These are phyloP conservation scores for Gossypium mustelinum DNA, from an alignment of 345 rosid species.

Conservation along the genomic window DNA sequence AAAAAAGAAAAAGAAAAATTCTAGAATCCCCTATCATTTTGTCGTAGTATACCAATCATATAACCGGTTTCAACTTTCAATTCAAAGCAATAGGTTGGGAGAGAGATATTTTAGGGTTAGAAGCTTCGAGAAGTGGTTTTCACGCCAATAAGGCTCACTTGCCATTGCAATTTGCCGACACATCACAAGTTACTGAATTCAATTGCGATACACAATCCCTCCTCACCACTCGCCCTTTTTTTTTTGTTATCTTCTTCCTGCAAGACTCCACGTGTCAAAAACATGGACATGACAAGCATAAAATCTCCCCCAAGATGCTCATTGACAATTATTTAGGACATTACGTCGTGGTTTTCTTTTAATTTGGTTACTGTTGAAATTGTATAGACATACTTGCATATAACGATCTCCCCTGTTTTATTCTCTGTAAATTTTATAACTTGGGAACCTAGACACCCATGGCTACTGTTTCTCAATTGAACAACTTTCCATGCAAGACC, in stretches of 20 bases:
- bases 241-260: background rate
- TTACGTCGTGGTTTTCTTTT: background rate
- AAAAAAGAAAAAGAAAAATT: too few relatives aligned
- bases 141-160: background rate
- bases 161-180: background rate
- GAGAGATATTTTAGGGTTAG: background rate
- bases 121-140: background rate
- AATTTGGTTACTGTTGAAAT: background rate
- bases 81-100: background rate
- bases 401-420: background rate
- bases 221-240: background rate
- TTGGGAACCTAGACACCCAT: constrained; percentile 21
- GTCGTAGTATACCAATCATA: too few relatives aligned
- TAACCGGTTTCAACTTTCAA: background rate
- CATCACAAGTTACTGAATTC: background rate
- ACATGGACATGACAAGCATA: background rate
- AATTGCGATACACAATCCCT: background rate
- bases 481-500: constrained; percentile 45
- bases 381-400: background rate
- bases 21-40: too few relatives aligned
- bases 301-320: background rate
- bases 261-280: background rate
- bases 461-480: constrained; percentile 47
- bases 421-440: background rate
- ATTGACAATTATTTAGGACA: background rate